Evolutionary conservation across 106 monocot species (phyloP), one percentile per base, ranked within the genome.

Genomic region (Dendrobium chrysotoxum): DNA sequence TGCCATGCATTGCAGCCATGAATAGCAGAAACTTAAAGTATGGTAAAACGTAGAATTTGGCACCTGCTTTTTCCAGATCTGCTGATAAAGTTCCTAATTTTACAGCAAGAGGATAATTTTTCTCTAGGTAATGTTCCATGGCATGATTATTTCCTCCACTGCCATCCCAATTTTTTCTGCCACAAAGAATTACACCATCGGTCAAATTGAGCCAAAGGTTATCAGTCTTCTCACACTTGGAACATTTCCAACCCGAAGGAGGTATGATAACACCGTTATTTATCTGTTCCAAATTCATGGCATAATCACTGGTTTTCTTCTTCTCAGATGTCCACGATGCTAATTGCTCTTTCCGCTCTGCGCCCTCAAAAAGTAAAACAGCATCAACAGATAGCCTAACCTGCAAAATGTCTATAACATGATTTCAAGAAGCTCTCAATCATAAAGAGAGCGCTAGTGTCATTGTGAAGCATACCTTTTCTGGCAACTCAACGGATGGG

Each of bases 201-300:
- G 98, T 99, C 79, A 99, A 82, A 80, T 99, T 99, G 47, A 99
- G 90, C 98, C 98, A 99, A 64, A 99, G 89, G 81, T 99, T 95
- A 7, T 99, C 91, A 21, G 88, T 91, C 79, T 95, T 99, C 50
- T 99, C 95, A 74, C 98, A 99, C 81, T 93, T 95, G 79, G 84
- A 82, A 73, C 98, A 99, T 85, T 93, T 95, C 98, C 98, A 99
- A 13, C 98, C 95, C 40, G 91, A 88, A 40, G 98, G 91, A 77
- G 98, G 95, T 75, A 99, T 89, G 66, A 88, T 40, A 75, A 93
- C 83, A 44, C 93, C 93, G 80, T 83, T 91, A 77, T 91, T 80
- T 39, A 86, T 91, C 83, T 99, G 98, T 67, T 92, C 85, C 40
- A 99, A 83, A 85, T 87, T 81, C 86, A 91, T 81, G 21, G 95